Evolutionary conservation across 345 rosid genomes (phyloP).

Genomic region (Lenwebbia sp.): DNA sequence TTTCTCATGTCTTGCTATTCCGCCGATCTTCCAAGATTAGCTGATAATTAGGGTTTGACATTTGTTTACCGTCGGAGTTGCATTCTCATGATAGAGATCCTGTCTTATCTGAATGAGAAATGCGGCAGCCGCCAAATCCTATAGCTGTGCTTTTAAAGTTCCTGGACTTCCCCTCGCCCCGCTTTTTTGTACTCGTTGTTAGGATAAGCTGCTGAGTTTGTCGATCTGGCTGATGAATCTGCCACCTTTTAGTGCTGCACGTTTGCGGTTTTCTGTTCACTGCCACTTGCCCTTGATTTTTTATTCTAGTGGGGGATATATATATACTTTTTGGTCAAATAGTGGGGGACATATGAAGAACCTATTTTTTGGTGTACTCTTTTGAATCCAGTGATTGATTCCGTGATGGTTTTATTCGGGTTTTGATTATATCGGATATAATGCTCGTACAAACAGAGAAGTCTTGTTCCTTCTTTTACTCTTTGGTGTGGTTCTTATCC

Average conservation of each 20-base stretch:
- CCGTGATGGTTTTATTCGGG: not conserved
- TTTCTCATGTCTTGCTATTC: not conserved
- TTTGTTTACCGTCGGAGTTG: not conserved
- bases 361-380: not conserved
- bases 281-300: not conserved
- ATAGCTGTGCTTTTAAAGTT: not conserved
- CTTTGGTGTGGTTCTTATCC: not conserved
- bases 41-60: not conserved
- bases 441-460: not conserved
- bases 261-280: not conserved
- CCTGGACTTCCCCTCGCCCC: not conserved
- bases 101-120: not conserved
- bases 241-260: not conserved
- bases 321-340: too few relatives aligned
- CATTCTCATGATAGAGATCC: not conserved
- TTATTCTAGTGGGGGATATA: not conserved
- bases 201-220: not conserved
- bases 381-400: not conserved
- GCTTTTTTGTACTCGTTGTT: not conserved
- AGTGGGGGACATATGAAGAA: not conserved
- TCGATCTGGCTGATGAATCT: not conserved
- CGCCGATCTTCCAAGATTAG: not conserved
- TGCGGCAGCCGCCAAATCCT: not conserved
- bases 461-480: not conserved
- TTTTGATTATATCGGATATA: too few relatives aligned